phyloP scores from a whole-genome alignment of 2,329 filamentous ascomycete genomes.

The Sclerotinia nivalis region DNA sequence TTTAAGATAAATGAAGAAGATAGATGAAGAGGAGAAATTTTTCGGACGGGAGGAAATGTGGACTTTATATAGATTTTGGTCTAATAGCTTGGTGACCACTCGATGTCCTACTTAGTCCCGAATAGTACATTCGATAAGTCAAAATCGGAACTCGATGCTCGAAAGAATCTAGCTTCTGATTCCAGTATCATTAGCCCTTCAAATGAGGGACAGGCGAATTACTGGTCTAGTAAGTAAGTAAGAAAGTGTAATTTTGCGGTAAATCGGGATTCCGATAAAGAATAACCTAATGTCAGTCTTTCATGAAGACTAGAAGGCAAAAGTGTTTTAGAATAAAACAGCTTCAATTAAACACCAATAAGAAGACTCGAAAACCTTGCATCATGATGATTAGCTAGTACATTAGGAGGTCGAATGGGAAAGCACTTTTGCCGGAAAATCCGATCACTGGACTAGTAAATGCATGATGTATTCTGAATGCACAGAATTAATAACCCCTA shows the following conservation, averaged over 20 bases:
- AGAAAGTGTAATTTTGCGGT: too few relatives aligned
- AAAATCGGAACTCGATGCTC: too few relatives aligned
- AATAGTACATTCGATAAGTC: background rate
- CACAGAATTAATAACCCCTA: background rate
- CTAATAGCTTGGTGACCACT: background rate
- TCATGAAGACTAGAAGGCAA: background rate
- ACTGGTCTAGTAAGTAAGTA: background rate
- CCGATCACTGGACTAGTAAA: background rate
- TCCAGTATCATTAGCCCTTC: background rate
- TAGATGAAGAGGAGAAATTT: background rate
- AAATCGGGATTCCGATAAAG: background rate
- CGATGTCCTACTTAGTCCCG: background rate
- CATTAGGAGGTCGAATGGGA: background rate
- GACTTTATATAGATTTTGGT: too few relatives aligned
- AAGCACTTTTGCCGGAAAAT: background rate
- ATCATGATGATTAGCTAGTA: too few relatives aligned
- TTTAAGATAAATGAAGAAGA: background rate
- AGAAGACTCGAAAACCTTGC: background rate
- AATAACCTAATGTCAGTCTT: background rate
- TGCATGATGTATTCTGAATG: background rate
- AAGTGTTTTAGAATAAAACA: too few relatives aligned
- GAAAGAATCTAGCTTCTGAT: background rate
- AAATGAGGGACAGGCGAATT: background rate
- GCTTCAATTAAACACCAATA: background rate
- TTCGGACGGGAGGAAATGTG: too few relatives aligned